A percentile compares a stretch with the other conserved stretches of the same genome.
phyloP scores from a whole-genome alignment of 805 yeast species.

The Teunomyces atbi region DNA sequence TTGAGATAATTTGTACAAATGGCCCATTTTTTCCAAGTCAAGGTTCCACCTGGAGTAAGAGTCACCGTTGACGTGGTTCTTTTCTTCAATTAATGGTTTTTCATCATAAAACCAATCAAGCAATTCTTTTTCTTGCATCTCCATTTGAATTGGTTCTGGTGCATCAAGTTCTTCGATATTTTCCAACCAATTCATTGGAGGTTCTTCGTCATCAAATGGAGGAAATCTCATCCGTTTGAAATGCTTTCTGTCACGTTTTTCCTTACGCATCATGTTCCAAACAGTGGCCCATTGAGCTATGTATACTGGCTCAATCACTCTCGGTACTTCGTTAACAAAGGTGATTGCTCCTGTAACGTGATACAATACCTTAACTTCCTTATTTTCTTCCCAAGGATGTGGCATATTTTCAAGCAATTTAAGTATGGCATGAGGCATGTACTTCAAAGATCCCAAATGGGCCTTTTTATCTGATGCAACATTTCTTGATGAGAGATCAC shows the following conservation, averaged over 20 bases:
- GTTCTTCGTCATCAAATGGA: slow-evolving; percentile 96
- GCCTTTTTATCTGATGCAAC: slow-evolving; percentile 84
- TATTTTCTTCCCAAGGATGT: slow-evolving; percentile 92
- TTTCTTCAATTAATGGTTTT: slow-evolving; percentile 64
- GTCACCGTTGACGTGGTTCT: slow-evolving; percentile 62
- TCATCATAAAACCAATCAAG: slow-evolving; percentile 81
- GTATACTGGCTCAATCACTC: slow-evolving; percentile 90
- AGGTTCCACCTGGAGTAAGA: slow-evolving; percentile 75
- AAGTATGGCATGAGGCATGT: slow-evolving; percentile 91
- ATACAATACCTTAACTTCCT: slow-evolving; percentile 84
- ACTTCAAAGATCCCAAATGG: slow-evolving; percentile 86
- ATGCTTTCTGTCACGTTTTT: slow-evolving; percentile 84
- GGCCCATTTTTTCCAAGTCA: slow-evolving; percentile 58
- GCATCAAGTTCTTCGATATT: slow-evolving; percentile 72
- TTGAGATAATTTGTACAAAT: slow-evolving; percentile 63
- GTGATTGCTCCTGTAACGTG: slow-evolving; percentile 94
- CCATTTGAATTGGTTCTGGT: slow-evolving; percentile 65
- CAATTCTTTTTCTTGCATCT: slow-evolving; percentile 57
- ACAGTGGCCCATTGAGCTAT: slow-evolving; percentile 93
- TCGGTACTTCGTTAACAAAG: slow-evolving; percentile 87
- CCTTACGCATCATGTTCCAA: slow-evolving; percentile 93
- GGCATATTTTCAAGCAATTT: slow-evolving; percentile 95
- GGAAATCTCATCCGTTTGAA: slow-evolving; percentile 94
- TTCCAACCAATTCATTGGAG: slow-evolving; percentile 81
- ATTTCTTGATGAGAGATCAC: slow-evolving; percentile 76